Percentiles rank a stretch among this genome's conserved stretches.
phyloP scores from a whole-genome alignment of 257 asterid genomes.

The Penstemon eatonii region DNA sequence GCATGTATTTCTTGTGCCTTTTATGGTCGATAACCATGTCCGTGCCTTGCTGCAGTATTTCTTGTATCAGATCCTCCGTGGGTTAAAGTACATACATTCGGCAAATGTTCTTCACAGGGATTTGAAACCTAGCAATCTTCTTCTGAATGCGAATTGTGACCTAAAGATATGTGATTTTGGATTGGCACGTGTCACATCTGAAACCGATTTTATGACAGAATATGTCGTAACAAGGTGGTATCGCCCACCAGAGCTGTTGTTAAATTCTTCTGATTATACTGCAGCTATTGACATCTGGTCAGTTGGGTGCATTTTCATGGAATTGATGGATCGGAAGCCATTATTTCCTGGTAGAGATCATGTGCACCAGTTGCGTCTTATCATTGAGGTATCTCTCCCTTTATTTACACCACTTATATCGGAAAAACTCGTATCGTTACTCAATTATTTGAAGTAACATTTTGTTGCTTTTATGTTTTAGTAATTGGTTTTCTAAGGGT shows the following conservation, averaged over 20 bases:
- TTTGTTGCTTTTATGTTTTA: too few species aligned
- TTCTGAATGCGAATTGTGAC: conserved; percentile 70
- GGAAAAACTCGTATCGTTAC: too few species aligned
- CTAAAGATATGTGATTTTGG: conserved; percentile 87
- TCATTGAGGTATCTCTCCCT: conserved; percentile 1
- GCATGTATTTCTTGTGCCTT: too few species aligned
- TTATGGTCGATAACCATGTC: conserved; percentile 10
- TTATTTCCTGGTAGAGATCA: conserved; percentile 18
- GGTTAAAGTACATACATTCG: conserved; percentile 55
- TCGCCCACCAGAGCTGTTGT: conserved; percentile 85
- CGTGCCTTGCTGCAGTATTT: conserved; percentile 48
- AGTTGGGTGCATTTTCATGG: conserved; percentile 30
- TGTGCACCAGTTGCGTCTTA: conserved; percentile 14
- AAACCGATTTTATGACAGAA: conserved; percentile 58
- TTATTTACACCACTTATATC: too few species aligned
- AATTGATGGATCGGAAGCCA: conserved; percentile 14
- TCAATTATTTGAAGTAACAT: too few species aligned
- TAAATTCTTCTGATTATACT: conserved; percentile 63
- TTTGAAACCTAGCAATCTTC: conserved; percentile 60
- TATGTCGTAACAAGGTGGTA: conserved; percentile 66
- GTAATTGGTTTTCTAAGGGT: too few species aligned
- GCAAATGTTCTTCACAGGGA: conserved; percentile 66
- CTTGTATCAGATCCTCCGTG: conserved; percentile 55
- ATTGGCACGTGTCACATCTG: conserved; percentile 54
- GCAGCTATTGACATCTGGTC: conserved; percentile 32